phyloP scores from a whole-genome alignment of 176 grass and related monocot genomes.

The Paspalum vaginatum region DNA sequence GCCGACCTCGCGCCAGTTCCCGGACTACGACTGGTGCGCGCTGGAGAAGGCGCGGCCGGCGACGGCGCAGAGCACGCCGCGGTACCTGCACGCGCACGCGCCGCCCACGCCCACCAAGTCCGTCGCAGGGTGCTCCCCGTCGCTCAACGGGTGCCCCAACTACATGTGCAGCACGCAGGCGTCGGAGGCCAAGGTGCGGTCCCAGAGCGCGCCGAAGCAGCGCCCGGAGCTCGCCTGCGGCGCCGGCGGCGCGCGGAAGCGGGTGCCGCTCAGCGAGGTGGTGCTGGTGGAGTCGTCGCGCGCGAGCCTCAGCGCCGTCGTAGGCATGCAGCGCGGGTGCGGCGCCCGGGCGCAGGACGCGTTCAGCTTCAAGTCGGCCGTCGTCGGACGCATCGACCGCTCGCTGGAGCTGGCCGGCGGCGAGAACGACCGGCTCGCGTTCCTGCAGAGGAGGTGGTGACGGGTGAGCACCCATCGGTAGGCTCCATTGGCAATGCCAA shows the following conservation, averaged over 20 bases:
- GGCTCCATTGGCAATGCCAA: background rate
- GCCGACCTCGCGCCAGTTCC: slow-evolving; percentile 48
- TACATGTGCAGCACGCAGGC: slow-evolving; percentile 97
- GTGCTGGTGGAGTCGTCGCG: slow-evolving; percentile 70
- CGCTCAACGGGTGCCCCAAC: slow-evolving; percentile 48
- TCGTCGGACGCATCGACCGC: slow-evolving; percentile 74
- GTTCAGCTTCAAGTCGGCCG: slow-evolving; percentile 81
- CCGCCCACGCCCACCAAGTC: slow-evolving; percentile 77
- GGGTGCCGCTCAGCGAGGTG: slow-evolving; percentile 81
- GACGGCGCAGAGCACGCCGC: slow-evolving; percentile 88
- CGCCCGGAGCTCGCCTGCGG: slow-evolving; percentile 48
- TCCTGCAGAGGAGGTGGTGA: slow-evolving; percentile 79
- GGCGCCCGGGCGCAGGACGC: slow-evolving; percentile 52
- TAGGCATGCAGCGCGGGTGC: slow-evolving; percentile 75
- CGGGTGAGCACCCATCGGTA: background rate
- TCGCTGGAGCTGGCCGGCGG: slow-evolving; percentile 29
- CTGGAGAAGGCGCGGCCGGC: slow-evolving; percentile 70
- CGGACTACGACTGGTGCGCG: slow-evolving; percentile 64
- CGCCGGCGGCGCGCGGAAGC: slow-evolving; percentile 42
- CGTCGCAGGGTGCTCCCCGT: slow-evolving; percentile 40
- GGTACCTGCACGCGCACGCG: slow-evolving; percentile 51
- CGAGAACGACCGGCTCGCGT: slow-evolving; percentile 58
- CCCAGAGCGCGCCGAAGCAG: slow-evolving; percentile 93
- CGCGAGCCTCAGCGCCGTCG: slow-evolving; percentile 64
- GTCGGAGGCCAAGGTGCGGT: slow-evolving; percentile 91